These are phyloP conservation scores for Botrytis galanthina DNA, from an alignment of 2,329 filamentous ascomycete genomes.

Conservation along the genomic window DNA sequence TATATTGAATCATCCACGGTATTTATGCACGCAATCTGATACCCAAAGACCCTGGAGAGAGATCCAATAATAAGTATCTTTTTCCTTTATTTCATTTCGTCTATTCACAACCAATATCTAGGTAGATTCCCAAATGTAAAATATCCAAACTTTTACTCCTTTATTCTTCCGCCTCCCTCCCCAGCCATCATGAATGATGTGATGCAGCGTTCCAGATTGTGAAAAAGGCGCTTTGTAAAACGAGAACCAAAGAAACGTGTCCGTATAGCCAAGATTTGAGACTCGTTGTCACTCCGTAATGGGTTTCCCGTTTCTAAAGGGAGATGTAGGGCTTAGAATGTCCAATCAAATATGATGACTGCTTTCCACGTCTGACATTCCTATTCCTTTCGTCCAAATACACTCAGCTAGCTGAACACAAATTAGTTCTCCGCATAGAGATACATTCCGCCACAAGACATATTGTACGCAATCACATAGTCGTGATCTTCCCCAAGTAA, in stretches of 20 bases:
- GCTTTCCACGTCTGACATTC: not conserved
- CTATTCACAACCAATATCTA: not conserved
- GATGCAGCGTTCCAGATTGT: not conserved
- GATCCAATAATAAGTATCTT: not conserved
- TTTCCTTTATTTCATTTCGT: not conserved
- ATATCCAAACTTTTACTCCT: not conserved
- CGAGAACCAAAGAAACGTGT: not conserved
- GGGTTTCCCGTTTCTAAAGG: not conserved
- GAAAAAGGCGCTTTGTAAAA: not conserved
- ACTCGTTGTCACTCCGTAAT: not conserved
- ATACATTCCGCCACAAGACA: not conserved
- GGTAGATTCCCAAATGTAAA: not conserved
- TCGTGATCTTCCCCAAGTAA: not conserved
- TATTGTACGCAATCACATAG: not conserved
- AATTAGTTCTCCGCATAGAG: not conserved
- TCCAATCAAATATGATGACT: not conserved
- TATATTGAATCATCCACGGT: no score
- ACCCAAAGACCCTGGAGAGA: not conserved
- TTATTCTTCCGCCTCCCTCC: slow-evolving; percentile 1
- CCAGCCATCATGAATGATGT: slow-evolving; percentile 10
- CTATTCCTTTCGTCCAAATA: not conserved
- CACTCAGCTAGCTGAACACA: slow-evolving; percentile 5
- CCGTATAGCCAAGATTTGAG: slow-evolving; percentile 3
- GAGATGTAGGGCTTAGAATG: not conserved
- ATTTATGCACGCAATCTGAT: not conserved